Conservation (phyloP, 306 rosid genomes). For the Dryas drummondii region DNA sequence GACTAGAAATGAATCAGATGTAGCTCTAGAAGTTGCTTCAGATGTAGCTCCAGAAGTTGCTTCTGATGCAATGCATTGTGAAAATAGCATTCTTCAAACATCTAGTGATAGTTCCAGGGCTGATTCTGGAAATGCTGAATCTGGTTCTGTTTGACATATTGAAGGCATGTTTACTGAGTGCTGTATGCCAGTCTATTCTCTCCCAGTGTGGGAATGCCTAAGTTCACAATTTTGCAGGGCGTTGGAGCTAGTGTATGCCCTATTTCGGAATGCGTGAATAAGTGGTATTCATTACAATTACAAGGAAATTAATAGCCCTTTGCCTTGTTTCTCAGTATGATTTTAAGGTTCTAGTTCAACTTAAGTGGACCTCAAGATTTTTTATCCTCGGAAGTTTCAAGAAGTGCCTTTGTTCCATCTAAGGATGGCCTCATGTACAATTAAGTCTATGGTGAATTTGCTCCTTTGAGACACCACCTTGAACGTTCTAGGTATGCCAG, state of each 20-base stretch:
- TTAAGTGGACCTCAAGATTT: constrained; percentile 23
- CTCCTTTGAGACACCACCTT: constrained; percentile 2
- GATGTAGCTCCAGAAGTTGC: constrained; percentile 29
- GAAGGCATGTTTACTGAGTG: constrained; percentile 22
- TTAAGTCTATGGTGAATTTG: constrained; percentile 19
- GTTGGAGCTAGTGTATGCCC: constrained; percentile 32
- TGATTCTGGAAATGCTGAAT: constrained; percentile 35
- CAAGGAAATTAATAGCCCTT: constrained; percentile 34
- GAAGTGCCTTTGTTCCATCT: constrained; percentile 32
- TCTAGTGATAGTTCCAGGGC: constrained; percentile 38
- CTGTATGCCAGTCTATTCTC: constrained; percentile 14
- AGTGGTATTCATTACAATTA: constrained; percentile 25
- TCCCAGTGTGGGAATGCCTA: constrained; percentile 30
- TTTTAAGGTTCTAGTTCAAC: constrained; percentile 21
- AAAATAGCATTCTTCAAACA: constrained; percentile 37
- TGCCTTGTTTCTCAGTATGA: constrained; percentile 19
- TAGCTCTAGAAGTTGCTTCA: constrained; percentile 8
- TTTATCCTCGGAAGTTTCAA: constrained; percentile 35
- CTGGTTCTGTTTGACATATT: constrained; percentile 29
- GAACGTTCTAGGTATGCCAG: not conserved
- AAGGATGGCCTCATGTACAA: constrained; percentile 21
- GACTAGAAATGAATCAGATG: constrained; percentile 17
- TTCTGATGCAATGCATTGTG: constrained; percentile 35
- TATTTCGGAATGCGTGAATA: constrained; percentile 40
- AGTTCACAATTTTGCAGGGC: constrained; percentile 44